These are phyloP conservation scores for Babjeviella inositovora DNA, from an alignment of 805 yeast genomes.

Conservation along the genomic window DNA sequence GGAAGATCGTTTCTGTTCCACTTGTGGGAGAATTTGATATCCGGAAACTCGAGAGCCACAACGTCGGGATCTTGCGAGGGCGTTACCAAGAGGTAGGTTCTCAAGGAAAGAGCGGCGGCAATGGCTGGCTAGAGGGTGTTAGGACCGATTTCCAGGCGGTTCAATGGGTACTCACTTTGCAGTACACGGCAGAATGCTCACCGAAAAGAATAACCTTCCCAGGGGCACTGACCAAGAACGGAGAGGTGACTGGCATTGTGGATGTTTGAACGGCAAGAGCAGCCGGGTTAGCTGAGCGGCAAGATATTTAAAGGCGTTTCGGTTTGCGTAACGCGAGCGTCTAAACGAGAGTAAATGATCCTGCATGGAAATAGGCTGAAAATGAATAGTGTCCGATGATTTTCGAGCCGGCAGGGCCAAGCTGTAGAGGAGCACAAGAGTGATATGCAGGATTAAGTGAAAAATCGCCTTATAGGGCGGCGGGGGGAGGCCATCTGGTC, in stretches of 20 bases:
- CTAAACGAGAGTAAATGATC: no score
- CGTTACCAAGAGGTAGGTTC: slow-evolving; percentile 65
- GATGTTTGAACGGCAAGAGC: no score
- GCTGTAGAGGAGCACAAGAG: no score
- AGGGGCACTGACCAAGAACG: slow-evolving; percentile 81
- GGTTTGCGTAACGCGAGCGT: no score
- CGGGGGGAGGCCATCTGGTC: no score
- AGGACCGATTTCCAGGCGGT: slow-evolving; percentile 2
- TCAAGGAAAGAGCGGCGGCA: slow-evolving; percentile 82
- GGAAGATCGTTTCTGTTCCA: slow-evolving; percentile 57
- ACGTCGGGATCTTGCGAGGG: slow-evolving; percentile 20
- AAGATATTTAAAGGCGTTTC: no score
- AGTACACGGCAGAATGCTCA: slow-evolving; percentile 91
- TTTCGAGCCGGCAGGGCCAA: no score
- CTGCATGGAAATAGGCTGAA: no score
- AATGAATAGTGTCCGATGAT: no score
- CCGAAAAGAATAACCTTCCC: slow-evolving; percentile 95
- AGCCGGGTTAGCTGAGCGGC: no score
- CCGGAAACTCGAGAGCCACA: slow-evolving; percentile 68
- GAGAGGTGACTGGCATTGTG: slow-evolving; percentile 10
- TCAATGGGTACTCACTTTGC: slow-evolving; percentile 24
- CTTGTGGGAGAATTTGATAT: slow-evolving; percentile 44
- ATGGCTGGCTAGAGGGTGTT: slow-evolving; percentile 55
- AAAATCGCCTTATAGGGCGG: no score
- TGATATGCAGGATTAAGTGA: no score